phyloP scores from a whole-genome alignment of 306 rosid species.

The Psophocarpus tetragonolobus region DNA sequence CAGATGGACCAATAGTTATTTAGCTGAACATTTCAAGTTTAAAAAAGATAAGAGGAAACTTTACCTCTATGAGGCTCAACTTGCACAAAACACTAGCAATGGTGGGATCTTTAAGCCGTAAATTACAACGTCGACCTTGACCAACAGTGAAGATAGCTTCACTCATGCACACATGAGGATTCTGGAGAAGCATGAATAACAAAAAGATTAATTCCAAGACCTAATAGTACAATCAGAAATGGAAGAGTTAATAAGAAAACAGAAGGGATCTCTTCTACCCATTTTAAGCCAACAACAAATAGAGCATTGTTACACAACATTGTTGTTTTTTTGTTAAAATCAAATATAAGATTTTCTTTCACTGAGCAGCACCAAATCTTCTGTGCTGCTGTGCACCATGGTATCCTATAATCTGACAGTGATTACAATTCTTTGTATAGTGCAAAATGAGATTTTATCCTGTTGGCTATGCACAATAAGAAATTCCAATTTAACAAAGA shows the following conservation, averaged over 20 bases:
- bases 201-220: conserved; percentile 41
- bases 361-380: not conserved
- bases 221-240: conserved; percentile 15
- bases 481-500: conserved; percentile 1
- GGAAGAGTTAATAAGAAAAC: conserved; percentile 18
- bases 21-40: conserved; percentile 1
- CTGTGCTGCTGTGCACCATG: not conserved
- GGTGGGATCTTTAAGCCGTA: conserved; percentile 73
- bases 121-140: conserved; percentile 73
- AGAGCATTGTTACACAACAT: not conserved
- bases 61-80: conserved; percentile 81
- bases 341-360: not conserved
- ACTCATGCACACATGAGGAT: conserved; percentile 62
- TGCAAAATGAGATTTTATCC: not conserved
- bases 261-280: conserved; percentile 11
- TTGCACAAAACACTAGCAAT: conserved; percentile 69
- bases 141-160: conserved; percentile 71
- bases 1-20: conserved; percentile 1
- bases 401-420: not conserved
- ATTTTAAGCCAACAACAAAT: not conserved
- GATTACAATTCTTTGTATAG: not conserved
- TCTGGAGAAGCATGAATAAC: conserved; percentile 59
- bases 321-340: not conserved
- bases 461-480: not conserved
- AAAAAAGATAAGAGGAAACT: conserved; percentile 18